Evolutionary conservation across 768 basidiomycete species (phyloP).

Genomic region (Pulveroboletus sp.): DNA sequence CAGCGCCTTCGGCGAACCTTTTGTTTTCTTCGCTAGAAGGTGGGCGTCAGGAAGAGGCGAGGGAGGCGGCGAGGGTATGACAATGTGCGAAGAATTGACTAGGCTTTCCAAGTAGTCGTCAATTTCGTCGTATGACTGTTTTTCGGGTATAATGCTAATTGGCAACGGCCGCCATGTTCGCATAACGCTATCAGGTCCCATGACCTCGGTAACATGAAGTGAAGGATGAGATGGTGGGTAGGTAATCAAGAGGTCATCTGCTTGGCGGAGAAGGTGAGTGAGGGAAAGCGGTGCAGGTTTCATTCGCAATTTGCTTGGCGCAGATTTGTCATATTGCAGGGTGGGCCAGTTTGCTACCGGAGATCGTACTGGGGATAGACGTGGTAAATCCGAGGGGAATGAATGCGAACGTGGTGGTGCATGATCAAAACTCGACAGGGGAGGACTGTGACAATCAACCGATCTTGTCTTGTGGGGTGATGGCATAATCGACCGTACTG

Average conservation of each 20-base stretch:
- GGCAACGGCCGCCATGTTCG: conserved; percentile 56
- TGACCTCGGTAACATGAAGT: conserved; percentile 51
- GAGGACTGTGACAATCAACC: not conserved
- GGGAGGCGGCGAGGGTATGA: conserved; percentile 24
- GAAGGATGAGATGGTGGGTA: conserved; percentile 59
- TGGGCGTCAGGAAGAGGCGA: conserved; percentile 12
- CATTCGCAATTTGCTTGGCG: conserved; percentile 5
- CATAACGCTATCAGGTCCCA: conserved; percentile 76
- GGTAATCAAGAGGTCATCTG: conserved; percentile 53
- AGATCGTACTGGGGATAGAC: not conserved
- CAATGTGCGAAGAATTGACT: conserved; percentile 19
- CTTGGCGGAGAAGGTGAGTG: conserved; percentile 46
- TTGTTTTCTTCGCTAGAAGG: conserved; percentile 20
- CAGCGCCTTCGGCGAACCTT: conserved; percentile 1
- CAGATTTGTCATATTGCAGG: conserved; percentile 1
- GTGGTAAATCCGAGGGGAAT: conserved; percentile 1
- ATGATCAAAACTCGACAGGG: not conserved
- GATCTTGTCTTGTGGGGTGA: not conserved
- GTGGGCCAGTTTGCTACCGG: not conserved
- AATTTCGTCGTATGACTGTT: conserved; percentile 19
- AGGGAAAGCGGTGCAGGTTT: conserved; percentile 36
- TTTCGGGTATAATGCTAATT: conserved; percentile 23
- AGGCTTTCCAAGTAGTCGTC: conserved; percentile 26
- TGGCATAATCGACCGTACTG: not conserved
- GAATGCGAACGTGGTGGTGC: conserved; percentile 2